These are phyloP conservation scores for Blumeria hordei DNA, from an alignment of 2,329 filamentous ascomycete species.

Conservation along the genomic window DNA sequence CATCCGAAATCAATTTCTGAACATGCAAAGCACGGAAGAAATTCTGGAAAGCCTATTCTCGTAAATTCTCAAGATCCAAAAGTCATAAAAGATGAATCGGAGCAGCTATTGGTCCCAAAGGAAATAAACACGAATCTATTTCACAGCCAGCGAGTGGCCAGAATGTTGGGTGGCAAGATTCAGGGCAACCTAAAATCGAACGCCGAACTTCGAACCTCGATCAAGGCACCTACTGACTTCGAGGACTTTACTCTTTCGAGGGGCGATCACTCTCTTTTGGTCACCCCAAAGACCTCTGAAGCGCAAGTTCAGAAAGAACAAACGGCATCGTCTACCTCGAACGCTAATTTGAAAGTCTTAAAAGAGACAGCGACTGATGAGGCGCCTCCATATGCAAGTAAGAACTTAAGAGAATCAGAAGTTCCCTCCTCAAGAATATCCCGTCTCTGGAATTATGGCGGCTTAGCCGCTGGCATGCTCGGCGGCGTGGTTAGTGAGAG, in stretches of 20 bases:
- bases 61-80: neutral
- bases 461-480: constrained; percentile 83
- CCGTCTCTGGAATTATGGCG: constrained; percentile 82
- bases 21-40: neutral
- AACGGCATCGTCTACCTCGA: neutral
- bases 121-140: constrained; percentile 37
- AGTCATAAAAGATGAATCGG: constrained; percentile 9
- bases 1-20: neutral
- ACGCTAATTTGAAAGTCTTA: neutral
- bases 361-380: neutral
- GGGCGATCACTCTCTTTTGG: neutral
- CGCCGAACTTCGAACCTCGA: neutral
- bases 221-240: neutral
- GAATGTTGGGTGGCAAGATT: constrained; percentile 25
- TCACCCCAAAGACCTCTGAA: neutral
- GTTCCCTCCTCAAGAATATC: constrained; percentile 75
- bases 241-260: no score
- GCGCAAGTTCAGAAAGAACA: neutral
- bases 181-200: constrained; percentile 2
- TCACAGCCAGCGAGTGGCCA: constrained; percentile 31
- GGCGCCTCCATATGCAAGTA: constrained; percentile 14
- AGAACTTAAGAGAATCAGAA: constrained; percentile 64
- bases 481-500: constrained; percentile 75
- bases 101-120: constrained; percentile 25
- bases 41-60: neutral